Conservation (phyloP, 306 rosid species). For the Astragalus membranaceus region DNA sequence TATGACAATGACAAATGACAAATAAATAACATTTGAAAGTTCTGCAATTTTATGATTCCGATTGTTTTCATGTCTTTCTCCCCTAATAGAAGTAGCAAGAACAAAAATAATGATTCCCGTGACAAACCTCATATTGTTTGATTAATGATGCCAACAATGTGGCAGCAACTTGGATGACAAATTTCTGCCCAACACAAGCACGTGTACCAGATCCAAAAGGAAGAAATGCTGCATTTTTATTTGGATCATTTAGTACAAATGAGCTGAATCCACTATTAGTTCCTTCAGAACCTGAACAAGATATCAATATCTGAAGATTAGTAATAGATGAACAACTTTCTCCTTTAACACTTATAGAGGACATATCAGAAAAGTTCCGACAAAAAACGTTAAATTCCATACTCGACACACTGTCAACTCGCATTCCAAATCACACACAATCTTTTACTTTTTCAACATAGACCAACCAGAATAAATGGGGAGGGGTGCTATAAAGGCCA, state of each 20-base stretch:
- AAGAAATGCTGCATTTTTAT: constrained; percentile 58
- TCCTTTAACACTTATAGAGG: background rate
- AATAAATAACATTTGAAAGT: background rate
- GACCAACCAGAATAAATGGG: background rate
- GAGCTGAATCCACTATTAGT: constrained; percentile 22
- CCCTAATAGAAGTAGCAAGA: background rate
- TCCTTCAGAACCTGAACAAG: constrained; percentile 36
- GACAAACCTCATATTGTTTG: constrained; percentile 56
- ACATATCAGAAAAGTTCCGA: background rate
- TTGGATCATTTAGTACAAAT: constrained; percentile 50
- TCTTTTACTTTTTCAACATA: background rate
- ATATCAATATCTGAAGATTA: constrained; percentile 15
- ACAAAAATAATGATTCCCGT: background rate
- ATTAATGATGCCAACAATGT: constrained; percentile 55
- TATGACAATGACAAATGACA: too few species aligned
- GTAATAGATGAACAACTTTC: background rate
- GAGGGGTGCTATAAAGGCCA: background rate
- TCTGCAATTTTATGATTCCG: background rate
- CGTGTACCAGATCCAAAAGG: constrained; percentile 77
- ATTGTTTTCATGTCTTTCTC: background rate
- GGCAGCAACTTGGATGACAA: constrained; percentile 54
- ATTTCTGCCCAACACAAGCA: constrained; percentile 70
- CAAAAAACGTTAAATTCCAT: background rate
- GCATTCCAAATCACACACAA: background rate
- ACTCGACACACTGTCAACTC: background rate